Conservation (phyloP, 1,284 basidiomycete genomes). For the Trichosporon sp. region DNA sequence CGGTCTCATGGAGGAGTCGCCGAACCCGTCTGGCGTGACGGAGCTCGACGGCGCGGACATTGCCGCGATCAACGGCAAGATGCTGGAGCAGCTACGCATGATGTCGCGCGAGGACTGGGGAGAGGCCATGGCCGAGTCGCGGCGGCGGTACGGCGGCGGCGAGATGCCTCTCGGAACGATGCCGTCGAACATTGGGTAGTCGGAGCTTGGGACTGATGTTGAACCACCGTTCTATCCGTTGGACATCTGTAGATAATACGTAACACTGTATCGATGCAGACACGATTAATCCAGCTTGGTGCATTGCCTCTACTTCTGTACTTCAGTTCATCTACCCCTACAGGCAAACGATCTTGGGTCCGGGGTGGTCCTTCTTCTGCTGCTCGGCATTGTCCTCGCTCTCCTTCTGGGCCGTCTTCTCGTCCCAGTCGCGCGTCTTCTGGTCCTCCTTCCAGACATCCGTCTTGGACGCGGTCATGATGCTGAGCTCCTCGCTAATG, state of each 20-base stretch:
- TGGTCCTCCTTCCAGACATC: conserved; percentile 1
- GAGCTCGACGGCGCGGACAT: conserved; percentile 37
- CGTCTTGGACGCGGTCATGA: not conserved
- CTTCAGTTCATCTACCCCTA: not conserved
- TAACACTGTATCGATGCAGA: conserved; percentile 1
- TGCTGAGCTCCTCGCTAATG: conserved; percentile 4
- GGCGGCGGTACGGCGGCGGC: conserved; percentile 30
- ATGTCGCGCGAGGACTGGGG: conserved; percentile 38
- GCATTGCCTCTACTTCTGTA: not conserved
- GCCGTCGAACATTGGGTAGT: conserved; percentile 5
- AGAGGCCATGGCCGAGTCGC: conserved; percentile 35
- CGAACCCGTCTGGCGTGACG: conserved; percentile 18
- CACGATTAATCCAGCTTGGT: not conserved
- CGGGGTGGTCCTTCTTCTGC: not conserved
- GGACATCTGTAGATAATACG: not conserved
- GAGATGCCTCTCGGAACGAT: conserved; percentile 10
- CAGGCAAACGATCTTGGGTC: not conserved
- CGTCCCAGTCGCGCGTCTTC: conserved; percentile 9
- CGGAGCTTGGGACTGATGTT: not conserved
- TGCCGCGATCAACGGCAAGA: conserved; percentile 40
- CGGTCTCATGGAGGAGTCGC: conserved; percentile 12
- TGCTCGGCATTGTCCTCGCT: not conserved
- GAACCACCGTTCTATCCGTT: no score
- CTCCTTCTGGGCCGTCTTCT: not conserved
- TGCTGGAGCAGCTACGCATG: conserved; percentile 36